Conservation (phyloP, 1,139 yeast species). For the Candida sanyaensis region DNA sequence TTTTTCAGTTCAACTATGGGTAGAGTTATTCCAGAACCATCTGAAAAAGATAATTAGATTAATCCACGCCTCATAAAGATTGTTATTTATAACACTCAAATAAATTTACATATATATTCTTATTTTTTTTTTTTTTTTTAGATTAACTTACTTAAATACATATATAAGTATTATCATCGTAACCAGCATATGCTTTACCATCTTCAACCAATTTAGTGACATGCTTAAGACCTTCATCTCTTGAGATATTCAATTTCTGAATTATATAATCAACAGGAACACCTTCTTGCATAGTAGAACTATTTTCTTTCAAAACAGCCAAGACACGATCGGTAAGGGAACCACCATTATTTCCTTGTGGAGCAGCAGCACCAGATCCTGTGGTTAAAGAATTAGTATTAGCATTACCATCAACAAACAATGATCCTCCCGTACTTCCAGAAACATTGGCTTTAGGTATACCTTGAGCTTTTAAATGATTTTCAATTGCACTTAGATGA, state of each 20-base stretch:
- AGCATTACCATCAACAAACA: conserved; percentile 44
- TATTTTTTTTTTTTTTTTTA: too few relatives aligned
- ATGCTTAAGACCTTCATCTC: conserved; percentile 47
- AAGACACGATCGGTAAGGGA: conserved; percentile 46
- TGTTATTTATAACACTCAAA: background rate
- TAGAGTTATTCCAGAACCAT: background rate
- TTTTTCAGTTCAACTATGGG: conserved; percentile 42
- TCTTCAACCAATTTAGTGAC: conserved; percentile 60
- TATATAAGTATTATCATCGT: conserved; percentile 62
- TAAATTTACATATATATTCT: background rate
- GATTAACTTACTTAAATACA: conserved; percentile 36
- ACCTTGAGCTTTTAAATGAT: conserved; percentile 59
- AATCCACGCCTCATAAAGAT: background rate
- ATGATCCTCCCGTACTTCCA: conserved; percentile 9
- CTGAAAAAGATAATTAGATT: background rate
- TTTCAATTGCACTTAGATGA: conserved; percentile 67
- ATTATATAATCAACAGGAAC: conserved; percentile 65
- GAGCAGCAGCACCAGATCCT: background rate
- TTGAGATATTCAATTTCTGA: conserved; percentile 53
- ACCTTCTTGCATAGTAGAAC: conserved; percentile 68
- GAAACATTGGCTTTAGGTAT: conserved; percentile 14
- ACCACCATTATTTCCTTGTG: conserved; percentile 16
- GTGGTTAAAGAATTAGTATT: background rate
- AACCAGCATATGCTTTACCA: conserved; percentile 68
- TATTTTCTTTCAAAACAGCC: conserved; percentile 50